A percentile compares a stretch with the other conserved stretches of the same genome.
These are phyloP conservation scores for Leccinum barrowsii DNA, from an alignment of 768 basidiomycete species.

Conservation along the genomic window DNA sequence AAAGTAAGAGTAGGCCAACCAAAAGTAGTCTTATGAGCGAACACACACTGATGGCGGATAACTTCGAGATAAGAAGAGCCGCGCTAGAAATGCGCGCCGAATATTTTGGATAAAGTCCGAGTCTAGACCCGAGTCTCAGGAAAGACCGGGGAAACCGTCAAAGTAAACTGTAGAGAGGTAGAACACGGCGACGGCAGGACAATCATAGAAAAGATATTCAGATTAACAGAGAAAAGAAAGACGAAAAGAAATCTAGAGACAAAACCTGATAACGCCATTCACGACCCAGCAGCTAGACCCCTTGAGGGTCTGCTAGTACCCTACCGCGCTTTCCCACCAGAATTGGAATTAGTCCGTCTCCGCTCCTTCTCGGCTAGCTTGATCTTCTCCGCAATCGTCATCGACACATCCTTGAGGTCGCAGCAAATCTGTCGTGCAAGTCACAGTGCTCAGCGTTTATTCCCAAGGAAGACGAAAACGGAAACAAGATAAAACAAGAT, in stretches of 20 bases:
- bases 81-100: neutral
- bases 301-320: conserved; percentile 8
- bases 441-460: neutral
- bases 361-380: conserved; percentile 35
- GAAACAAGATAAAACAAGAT: neutral
- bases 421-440: conserved; percentile 56
- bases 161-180: neutral
- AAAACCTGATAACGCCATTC: neutral
- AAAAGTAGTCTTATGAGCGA: neutral
- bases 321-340: conserved; percentile 37
- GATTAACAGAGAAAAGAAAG: neutral
- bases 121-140: neutral
- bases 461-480: neutral
- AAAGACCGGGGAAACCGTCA: neutral
- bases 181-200: neutral
- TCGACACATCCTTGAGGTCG: conserved; percentile 61
- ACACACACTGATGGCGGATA: neutral
- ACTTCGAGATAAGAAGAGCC: neutral
- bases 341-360: conserved; percentile 37
- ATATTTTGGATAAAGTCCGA: neutral
- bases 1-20: neutral
- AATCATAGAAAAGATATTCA: neutral
- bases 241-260: neutral
- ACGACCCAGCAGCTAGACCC: neutral
- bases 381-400: conserved; percentile 35